Evolutionary conservation across 345 rosid species (phyloP).

Genomic region (Eucalyptus virginea): DNA sequence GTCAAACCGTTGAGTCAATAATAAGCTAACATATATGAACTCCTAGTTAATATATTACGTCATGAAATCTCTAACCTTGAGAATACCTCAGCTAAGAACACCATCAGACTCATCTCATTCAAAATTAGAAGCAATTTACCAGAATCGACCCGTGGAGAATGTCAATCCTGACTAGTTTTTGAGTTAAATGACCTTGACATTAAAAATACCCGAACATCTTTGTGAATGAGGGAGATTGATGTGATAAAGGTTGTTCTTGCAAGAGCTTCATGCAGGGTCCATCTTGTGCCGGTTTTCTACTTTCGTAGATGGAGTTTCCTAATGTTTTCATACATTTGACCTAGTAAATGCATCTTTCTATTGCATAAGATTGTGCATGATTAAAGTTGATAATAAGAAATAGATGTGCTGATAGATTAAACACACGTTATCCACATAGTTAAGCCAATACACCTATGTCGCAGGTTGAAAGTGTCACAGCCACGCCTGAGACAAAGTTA

Average conservation of each 20-base stretch:
- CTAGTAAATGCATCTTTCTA: not conserved
- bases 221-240: not conserved
- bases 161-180: not conserved
- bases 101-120: not conserved
- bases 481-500: not conserved
- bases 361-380: not conserved
- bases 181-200: not conserved
- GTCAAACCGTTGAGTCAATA: not conserved
- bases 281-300: not conserved
- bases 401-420: not conserved
- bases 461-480: not conserved
- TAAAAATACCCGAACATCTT: not conserved
- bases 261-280: not conserved
- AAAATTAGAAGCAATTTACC: not conserved
- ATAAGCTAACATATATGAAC: not conserved
- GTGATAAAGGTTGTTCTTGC: not conserved
- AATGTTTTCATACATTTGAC: not conserved
- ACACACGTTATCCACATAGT: not conserved
- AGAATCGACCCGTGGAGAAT: not conserved
- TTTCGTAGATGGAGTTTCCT: not conserved
- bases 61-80: not conserved
- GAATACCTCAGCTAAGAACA: not conserved
- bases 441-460: not conserved
- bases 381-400: not conserved
- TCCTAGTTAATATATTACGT: not conserved